Evolutionary conservation across 768 basidiomycete genomes (phyloP).

Genomic region (Guyanaporus albipodus): DNA sequence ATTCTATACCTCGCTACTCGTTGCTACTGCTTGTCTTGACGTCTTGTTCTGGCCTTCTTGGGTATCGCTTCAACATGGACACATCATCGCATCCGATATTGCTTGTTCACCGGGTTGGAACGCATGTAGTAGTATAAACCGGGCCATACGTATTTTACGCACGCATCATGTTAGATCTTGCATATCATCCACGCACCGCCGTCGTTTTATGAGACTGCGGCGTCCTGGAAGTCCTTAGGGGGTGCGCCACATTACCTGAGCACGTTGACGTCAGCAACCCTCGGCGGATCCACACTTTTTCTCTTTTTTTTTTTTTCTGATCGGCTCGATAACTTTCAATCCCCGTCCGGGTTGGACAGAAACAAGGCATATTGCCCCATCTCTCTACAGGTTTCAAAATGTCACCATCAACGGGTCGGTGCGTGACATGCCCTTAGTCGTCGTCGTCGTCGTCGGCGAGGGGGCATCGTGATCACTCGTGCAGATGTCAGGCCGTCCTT

Average conservation of each 20-base stretch:
- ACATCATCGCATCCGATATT: slow-evolving; percentile 19
- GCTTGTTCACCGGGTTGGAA: slow-evolving; percentile 28
- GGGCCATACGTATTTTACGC: slow-evolving; percentile 27
- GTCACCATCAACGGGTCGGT: background rate
- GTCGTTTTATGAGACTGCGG: no score
- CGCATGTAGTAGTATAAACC: slow-evolving; percentile 34
- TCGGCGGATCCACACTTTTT: slow-evolving; percentile 8
- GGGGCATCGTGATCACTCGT: no score
- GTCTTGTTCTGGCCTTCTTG: slow-evolving; percentile 31
- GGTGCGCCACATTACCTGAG: no score
- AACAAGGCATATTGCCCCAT: slow-evolving; percentile 3
- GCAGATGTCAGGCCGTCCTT: background rate
- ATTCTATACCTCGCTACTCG: slow-evolving; percentile 5
- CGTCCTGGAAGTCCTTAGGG: no score
- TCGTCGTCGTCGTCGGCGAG: no score
- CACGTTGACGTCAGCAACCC: slow-evolving; percentile 4
- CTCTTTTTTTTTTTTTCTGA: slow-evolving; percentile 6
- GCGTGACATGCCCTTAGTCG: background rate
- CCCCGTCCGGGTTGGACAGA: background rate
- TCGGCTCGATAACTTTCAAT: slow-evolving; percentile 8
- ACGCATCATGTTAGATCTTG: slow-evolving; percentile 14
- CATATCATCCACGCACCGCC: no score
- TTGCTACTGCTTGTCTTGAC: slow-evolving; percentile 19
- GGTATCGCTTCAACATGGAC: slow-evolving; percentile 23
- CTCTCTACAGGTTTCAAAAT: no score